A percentile compares a stretch with the other conserved stretches of the same genome.
phyloP scores from a whole-genome alignment of 768 basidiomycete genomes.

The Pulveroboletus sp. region DNA sequence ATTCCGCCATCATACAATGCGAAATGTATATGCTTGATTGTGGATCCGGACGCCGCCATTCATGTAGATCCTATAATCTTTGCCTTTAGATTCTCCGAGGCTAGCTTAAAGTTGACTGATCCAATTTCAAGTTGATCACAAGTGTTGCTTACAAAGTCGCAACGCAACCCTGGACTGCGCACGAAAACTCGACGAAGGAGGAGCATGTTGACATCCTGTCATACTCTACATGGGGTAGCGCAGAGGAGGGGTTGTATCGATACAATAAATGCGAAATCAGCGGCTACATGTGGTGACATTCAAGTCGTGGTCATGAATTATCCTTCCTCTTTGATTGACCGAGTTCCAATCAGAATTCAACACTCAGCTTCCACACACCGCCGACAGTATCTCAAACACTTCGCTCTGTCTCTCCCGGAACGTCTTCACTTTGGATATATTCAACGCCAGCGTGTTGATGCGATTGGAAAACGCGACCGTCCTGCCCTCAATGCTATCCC shows the following conservation, averaged over 20 bases:
- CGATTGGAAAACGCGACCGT: slow-evolving; percentile 74
- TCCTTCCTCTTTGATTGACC: too few relatives aligned
- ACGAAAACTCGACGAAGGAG: not conserved
- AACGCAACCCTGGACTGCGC: too few relatives aligned
- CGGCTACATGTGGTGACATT: not conserved
- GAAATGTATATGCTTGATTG: too few relatives aligned
- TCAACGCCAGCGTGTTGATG: slow-evolving; percentile 70
- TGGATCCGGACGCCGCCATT: too few relatives aligned
- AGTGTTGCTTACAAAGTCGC: too few relatives aligned
- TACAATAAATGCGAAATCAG: not conserved
- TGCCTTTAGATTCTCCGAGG: too few relatives aligned
- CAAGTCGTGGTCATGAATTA: too few relatives aligned
- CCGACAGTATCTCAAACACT: slow-evolving; percentile 58
- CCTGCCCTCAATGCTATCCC: slow-evolving; percentile 57
- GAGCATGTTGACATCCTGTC: not conserved
- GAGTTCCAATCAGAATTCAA: slow-evolving; percentile 1
- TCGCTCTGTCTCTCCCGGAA: slow-evolving; percentile 70
- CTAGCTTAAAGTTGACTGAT: too few relatives aligned
- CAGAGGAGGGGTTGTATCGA: not conserved
- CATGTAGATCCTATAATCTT: too few relatives aligned
- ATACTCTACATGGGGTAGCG: slow-evolving; percentile 5
- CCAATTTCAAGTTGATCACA: too few relatives aligned
- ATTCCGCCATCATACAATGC: too few relatives aligned
- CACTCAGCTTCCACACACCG: slow-evolving; percentile 19
- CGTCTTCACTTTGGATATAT: slow-evolving; percentile 64